phyloP scores from a whole-genome alignment of 2,329 filamentous ascomycete species.

The Pseudocercospora cruenta region DNA sequence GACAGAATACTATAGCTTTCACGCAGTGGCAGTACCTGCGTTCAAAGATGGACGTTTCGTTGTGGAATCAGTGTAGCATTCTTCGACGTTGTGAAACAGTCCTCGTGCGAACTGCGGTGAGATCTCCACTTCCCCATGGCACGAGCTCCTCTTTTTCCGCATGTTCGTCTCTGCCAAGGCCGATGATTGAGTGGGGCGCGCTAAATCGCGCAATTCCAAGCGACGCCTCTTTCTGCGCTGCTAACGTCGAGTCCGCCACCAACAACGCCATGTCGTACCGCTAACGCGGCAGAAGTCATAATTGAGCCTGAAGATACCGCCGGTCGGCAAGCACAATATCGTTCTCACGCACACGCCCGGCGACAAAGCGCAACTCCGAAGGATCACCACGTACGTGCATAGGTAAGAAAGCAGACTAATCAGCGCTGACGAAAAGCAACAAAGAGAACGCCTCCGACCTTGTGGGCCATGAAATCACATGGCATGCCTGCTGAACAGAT shows the following conservation, averaged over 20 bases:
- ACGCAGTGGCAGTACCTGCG: neutral
- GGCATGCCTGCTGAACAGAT: conserved; percentile 11
- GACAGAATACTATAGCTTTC: neutral
- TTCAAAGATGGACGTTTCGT: neutral
- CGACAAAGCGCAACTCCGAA: neutral
- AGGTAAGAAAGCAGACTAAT: neutral
- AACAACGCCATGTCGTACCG: neutral
- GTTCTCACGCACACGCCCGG: neutral
- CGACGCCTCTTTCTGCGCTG: neutral
- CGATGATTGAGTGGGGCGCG: neutral
- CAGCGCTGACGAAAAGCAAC: neutral
- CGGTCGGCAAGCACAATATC: neutral
- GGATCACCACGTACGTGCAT: neutral
- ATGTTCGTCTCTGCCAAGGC: neutral
- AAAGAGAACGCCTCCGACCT: neutral
- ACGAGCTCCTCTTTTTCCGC: no score
- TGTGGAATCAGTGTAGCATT: no score
- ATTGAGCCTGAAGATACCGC: neutral
- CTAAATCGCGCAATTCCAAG: conserved; percentile 1
- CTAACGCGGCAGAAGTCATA: neutral
- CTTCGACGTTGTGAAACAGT: neutral
- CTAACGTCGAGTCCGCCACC: neutral
- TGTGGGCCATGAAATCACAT: neutral
- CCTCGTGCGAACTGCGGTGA: neutral
- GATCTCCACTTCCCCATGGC: neutral